These are phyloP conservation scores for Hordeum pubiflorum DNA, from an alignment of 202 grass and related monocot genomes.

Conservation along the genomic window DNA sequence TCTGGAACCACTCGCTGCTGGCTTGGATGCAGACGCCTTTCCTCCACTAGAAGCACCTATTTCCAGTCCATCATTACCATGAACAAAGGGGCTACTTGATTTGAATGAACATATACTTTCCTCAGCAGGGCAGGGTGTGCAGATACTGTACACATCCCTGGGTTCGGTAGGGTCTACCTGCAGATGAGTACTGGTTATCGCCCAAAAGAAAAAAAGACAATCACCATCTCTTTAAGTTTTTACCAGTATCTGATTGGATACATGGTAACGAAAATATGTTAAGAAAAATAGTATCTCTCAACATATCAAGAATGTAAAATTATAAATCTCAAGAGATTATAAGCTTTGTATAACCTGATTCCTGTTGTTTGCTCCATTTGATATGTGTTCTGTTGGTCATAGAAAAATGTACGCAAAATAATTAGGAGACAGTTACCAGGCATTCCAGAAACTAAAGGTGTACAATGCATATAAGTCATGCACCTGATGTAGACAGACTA, in stretches of 20 bases:
- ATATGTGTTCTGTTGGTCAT: constrained; percentile 39
- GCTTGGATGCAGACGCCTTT: constrained; percentile 49
- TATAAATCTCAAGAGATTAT: constrained; percentile 2
- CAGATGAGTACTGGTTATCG: constrained; percentile 19
- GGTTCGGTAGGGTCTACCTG: constrained; percentile 33
- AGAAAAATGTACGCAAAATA: constrained; percentile 21
- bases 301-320: constrained; percentile 14
- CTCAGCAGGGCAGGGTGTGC: constrained; percentile 51
- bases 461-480: constrained; percentile 24
- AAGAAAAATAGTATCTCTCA: not conserved
- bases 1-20: constrained; percentile 43
- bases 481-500: constrained; percentile 39
- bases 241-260: constrained; percentile 13
- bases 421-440: constrained; percentile 21
- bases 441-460: constrained; percentile 7
- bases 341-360: constrained; percentile 42
- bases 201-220: not conserved
- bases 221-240: not conserved
- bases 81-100: constrained; percentile 45
- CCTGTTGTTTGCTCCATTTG: constrained; percentile 29
- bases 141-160: constrained; percentile 41
- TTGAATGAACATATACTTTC: constrained; percentile 92
- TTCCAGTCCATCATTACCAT: constrained; percentile 38
- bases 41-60: constrained; percentile 52
- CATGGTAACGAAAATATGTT: constrained; percentile 18